A percentile compares a stretch with the other conserved stretches of the same genome.
Evolutionary conservation across 2,329 filamentous ascomycete genomes (phyloP).

Genomic region (Pseudopyricularia javanii): DNA sequence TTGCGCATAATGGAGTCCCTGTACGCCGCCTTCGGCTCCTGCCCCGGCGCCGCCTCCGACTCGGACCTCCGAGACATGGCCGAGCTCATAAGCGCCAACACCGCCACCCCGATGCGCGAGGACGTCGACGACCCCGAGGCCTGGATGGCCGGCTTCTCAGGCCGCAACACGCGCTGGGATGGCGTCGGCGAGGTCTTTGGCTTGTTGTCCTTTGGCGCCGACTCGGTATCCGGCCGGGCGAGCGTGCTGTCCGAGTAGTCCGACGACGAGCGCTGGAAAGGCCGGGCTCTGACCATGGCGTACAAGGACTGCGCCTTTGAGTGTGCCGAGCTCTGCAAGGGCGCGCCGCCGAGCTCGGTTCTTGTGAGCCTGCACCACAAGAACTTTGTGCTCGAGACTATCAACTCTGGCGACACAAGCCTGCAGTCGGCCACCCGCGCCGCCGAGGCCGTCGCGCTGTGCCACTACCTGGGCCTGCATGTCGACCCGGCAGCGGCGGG

Average conservation of each 20-base stretch:
- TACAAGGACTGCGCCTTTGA: conserved; percentile 1
- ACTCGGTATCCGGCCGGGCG: background rate
- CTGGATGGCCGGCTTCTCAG: conserved; percentile 2
- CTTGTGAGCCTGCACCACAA: background rate
- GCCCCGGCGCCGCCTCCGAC: background rate
- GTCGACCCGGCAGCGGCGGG: background rate
- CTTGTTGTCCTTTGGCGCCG: background rate
- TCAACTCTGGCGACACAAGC: conserved; percentile 2
- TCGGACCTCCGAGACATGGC: background rate
- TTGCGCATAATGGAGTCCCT: conserved; percentile 1
- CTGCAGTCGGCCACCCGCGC: background rate
- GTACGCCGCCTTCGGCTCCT: background rate
- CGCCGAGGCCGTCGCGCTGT: background rate
- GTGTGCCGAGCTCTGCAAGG: conserved; percentile 2
- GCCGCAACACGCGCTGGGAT: conserved; percentile 2
- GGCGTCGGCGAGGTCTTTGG: conserved; percentile 1
- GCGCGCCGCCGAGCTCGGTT: background rate
- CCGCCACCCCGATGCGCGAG: background rate
- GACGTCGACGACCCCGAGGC: background rate
- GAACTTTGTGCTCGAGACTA: background rate
- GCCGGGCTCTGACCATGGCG: background rate
- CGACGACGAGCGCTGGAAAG: background rate
- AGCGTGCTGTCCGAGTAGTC: background rate
- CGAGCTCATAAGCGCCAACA: background rate
- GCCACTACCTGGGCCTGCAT: conserved; percentile 2